A percentile compares a stretch with the other conserved stretches of the same genome.
Conservation (phyloP, 2,329 filamentous ascomycete genomes). For the Pyricularia sp. region DNA sequence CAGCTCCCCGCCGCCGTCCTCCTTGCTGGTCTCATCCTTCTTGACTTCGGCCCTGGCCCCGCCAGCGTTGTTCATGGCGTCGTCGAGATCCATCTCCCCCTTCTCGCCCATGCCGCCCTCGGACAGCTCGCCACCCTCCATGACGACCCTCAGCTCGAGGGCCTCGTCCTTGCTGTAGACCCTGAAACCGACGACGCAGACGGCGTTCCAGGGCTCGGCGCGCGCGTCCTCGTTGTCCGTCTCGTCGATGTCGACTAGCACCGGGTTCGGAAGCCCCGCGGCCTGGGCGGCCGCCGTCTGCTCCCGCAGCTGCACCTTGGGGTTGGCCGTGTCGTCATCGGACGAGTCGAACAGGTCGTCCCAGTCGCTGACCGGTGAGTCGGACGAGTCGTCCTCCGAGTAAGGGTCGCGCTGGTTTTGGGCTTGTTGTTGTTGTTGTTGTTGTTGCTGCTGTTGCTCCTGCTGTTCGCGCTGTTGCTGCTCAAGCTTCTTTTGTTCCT, state of each 20-base stretch:
- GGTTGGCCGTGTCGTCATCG: constrained; percentile 38
- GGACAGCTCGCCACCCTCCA: constrained; percentile 43
- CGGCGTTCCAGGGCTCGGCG: constrained; percentile 52
- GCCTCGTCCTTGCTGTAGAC: constrained; percentile 49
- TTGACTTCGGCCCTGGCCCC: constrained; percentile 26
- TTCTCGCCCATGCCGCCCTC: constrained; percentile 49
- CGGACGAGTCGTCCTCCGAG: constrained; percentile 46
- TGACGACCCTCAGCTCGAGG: constrained; percentile 43
- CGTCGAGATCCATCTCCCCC: constrained; percentile 45
- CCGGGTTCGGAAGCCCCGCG: constrained; percentile 22
- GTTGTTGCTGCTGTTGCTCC: constrained; percentile 7
- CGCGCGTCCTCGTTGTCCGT: constrained; percentile 46
- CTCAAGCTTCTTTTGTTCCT: neutral
- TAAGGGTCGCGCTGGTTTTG: constrained; percentile 22
- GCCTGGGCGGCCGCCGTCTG: constrained; percentile 29
- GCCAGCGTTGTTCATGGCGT: constrained; percentile 45
- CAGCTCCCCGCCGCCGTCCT: constrained; percentile 11
- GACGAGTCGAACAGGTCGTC: constrained; percentile 45
- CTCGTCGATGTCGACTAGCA: constrained; percentile 30
- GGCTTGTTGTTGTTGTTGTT: constrained; percentile 10
- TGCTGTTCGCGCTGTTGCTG: constrained; percentile 1
- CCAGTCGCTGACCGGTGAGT: constrained; percentile 50
- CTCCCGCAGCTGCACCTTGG: constrained; percentile 27
- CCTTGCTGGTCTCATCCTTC: constrained; percentile 12
- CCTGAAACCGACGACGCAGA: constrained; percentile 50